These are phyloP conservation scores for Thielaviopsis punctulata DNA, from an alignment of 2,329 filamentous ascomycete genomes.

Conservation along the genomic window DNA sequence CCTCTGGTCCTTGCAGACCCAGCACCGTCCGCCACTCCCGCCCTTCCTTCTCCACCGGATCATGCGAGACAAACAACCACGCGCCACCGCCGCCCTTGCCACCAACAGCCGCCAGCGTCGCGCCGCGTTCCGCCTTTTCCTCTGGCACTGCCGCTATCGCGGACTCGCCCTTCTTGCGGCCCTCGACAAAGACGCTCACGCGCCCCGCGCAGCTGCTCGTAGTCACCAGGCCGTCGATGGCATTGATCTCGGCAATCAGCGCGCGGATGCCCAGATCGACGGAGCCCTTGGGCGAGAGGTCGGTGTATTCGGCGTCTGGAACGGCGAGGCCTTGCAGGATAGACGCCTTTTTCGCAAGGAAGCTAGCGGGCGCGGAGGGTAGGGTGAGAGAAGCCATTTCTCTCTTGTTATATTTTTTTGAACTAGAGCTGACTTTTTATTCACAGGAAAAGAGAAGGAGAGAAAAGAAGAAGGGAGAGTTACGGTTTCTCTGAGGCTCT, in stretches of 20 bases:
- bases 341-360: slow-evolving; percentile 46
- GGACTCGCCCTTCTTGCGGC: slow-evolving; percentile 25
- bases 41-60: slow-evolving; percentile 33
- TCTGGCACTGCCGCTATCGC: slow-evolving; percentile 6
- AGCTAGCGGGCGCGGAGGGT: slow-evolving; percentile 22
- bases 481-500: no score
- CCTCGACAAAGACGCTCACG: slow-evolving; percentile 77
- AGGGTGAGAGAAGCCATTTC: background rate
- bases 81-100: slow-evolving; percentile 71
- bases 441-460: background rate
- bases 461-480: background rate
- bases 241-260: slow-evolving; percentile 66
- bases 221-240: slow-evolving; percentile 58
- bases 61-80: slow-evolving; percentile 83
- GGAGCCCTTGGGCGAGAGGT: slow-evolving; percentile 76
- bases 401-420: background rate
- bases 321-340: slow-evolving; percentile 56
- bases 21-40: slow-evolving; percentile 20
- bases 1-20: slow-evolving; percentile 22
- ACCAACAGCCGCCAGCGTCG: slow-evolving; percentile 42
- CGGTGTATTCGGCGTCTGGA: slow-evolving; percentile 55
- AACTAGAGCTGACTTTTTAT: no score
- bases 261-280: slow-evolving; percentile 64
- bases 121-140: slow-evolving; percentile 13
- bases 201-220: slow-evolving; percentile 87